Base-by-base conservation (phyloP, 2,329 filamentous ascomycete genomes). In the Phyllosticta citrichinensis region DNA sequence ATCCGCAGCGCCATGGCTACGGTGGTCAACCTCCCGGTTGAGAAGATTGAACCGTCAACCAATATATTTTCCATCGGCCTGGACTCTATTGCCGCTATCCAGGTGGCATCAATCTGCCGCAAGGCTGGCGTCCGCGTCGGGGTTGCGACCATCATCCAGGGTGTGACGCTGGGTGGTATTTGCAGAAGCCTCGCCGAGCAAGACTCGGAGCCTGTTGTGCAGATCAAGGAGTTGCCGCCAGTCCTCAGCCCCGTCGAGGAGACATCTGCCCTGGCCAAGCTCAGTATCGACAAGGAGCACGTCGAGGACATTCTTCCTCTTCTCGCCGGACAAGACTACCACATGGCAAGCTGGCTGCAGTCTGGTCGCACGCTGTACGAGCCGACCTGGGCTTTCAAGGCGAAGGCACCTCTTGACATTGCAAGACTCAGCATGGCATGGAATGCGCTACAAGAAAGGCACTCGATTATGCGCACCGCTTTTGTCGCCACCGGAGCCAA, bases 401-500 rank as follows among this genome's bases (percentile, higher is more conserved):
- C 56, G 4, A 57, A 24, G 12, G 52, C 27, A 25, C 33, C 47
- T 4, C 52, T 75, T 3, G 66, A 74, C 53, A 55, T 56, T 11
- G 63, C 63, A 1, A 64, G 61, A n/a, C 65, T 74, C 2, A 55
- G 65, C 47, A 40, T 64, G 17, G 68, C 73, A 10, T 75, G 73
- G 72, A 58, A 60, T 6, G 58, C 61, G 12, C 66, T 75, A 12
- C 66, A 69, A 22, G 64, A 71, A 60, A 64, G 68, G 40, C 69
- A 74, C 56, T 63, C 70, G 0, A 68, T 74, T 12, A 63, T 75
- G 53, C 67, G 73, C 10, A 75, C 73, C 0, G 65, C 71, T 0
- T 74, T 74, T 63, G 68, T 66, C 22, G 67, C 70, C 4, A 60
- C 65, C 6, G 68, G 66, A 2, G 35, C 66, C 5, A 65, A 65